Conservation (phyloP, 2,329 filamentous ascomycete species). For the Malbranchea cinnamomea region DNA sequence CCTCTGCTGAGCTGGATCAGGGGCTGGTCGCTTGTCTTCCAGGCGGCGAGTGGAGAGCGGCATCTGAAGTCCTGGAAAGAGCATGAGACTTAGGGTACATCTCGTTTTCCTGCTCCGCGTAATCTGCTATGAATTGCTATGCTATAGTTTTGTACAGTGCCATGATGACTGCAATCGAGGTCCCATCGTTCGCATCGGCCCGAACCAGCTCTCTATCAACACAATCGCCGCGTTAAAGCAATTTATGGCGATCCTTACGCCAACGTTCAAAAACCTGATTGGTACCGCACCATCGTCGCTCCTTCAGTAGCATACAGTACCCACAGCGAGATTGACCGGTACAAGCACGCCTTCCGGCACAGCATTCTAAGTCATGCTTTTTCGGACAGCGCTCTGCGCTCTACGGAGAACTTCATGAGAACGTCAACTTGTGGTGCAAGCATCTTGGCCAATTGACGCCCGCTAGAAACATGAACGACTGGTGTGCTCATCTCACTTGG, state of each 20-base stretch:
- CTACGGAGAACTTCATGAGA: slow-evolving; percentile 9
- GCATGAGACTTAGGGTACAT: slow-evolving; percentile 21
- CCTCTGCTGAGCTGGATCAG: slow-evolving; percentile 8
- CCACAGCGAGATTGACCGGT: slow-evolving; percentile 9
- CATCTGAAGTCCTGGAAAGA: slow-evolving; percentile 8
- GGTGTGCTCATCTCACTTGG: slow-evolving; percentile 17
- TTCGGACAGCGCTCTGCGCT: slow-evolving; percentile 14
- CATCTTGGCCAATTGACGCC: slow-evolving; percentile 7
- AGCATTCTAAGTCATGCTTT: slow-evolving; percentile 16
- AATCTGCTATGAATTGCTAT: not conserved
- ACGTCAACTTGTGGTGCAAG: slow-evolving; percentile 7
- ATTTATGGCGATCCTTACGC: slow-evolving; percentile 24
- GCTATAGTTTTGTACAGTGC: not conserved
- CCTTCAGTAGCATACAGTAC: slow-evolving; percentile 6
- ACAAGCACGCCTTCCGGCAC: slow-evolving; percentile 12
- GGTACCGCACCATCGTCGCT: slow-evolving; percentile 27
- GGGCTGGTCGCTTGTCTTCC: slow-evolving; percentile 5
- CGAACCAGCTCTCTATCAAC: slow-evolving; percentile 66
- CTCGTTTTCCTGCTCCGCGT: not conserved
- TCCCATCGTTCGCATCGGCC: slow-evolving; percentile 61
- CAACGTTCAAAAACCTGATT: slow-evolving; percentile 15
- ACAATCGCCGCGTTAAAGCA: slow-evolving; percentile 50
- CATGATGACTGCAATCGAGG: slow-evolving; percentile 3
- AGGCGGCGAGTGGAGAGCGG: slow-evolving; percentile 7
- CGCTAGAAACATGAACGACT: slow-evolving; percentile 14